Conservation (phyloP, 768 basidiomycete genomes). For the Hemileccinum rubropunctum region DNA sequence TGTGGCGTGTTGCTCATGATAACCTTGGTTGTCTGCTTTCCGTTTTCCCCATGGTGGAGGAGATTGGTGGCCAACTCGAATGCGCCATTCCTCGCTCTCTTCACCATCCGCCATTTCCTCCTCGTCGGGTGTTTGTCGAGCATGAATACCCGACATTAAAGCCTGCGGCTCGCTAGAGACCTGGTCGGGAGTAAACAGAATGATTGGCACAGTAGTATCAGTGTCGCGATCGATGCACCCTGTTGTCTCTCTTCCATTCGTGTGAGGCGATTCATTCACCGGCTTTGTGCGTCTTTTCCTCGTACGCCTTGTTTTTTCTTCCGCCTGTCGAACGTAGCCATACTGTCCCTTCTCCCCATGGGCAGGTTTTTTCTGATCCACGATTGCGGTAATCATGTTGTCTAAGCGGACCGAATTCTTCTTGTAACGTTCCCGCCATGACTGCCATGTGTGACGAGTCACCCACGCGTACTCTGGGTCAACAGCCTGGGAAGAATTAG, state of each 20-base stretch:
- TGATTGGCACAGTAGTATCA: constrained; percentile 18
- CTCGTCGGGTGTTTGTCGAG: constrained; percentile 49
- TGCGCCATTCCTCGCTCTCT: constrained; percentile 62
- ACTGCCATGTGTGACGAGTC: constrained; percentile 82
- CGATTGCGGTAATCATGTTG: constrained; percentile 57
- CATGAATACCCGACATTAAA: constrained; percentile 18
- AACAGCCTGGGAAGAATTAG: constrained; percentile 39
- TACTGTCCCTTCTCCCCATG: constrained; percentile 80
- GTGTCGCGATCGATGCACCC: constrained; percentile 9
- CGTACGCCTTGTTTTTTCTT: constrained; percentile 61
- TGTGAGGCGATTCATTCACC: constrained; percentile 22
- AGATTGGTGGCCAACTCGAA: constrained; percentile 58
- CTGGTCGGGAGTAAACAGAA: constrained; percentile 26
- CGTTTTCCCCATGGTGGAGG: constrained; percentile 73
- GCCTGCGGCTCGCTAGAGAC: constrained; percentile 27
- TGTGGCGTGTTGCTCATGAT: constrained; percentile 20
- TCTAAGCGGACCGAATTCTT: constrained; percentile 74
- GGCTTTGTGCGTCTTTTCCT: constrained; percentile 47
- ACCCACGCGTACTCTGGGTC: constrained; percentile 82
- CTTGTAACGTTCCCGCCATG: constrained; percentile 88
- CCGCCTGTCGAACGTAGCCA: constrained; percentile 73
- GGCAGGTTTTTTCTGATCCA: constrained; percentile 64
- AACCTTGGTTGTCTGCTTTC: constrained; percentile 41
- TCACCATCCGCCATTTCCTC: constrained; percentile 65
- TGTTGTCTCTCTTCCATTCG: constrained; percentile 19